Evolutionary conservation across 148 eudicot species (phyloP).

Genomic region (Rhododendron kiyosumense): DNA sequence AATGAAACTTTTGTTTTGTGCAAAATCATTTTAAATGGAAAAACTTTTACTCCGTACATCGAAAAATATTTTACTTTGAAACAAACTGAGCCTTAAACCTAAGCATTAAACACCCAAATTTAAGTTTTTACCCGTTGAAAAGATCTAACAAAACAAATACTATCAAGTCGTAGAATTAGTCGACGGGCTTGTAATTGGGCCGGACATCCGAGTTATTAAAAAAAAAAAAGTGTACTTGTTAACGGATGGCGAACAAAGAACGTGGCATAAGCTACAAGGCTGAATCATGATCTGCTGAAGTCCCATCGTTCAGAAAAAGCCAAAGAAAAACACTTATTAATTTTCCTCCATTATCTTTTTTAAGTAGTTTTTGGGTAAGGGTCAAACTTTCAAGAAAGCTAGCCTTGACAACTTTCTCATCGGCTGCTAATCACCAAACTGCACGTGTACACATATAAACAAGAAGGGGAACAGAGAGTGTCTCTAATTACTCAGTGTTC

Average conservation of each 20-base stretch:
- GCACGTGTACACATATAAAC: too few relatives aligned
- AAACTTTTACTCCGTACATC: too few relatives aligned
- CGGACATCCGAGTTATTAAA: neutral
- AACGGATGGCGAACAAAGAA: neutral
- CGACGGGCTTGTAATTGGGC: neutral
- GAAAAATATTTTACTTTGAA: too few relatives aligned
- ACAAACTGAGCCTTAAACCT: neutral
- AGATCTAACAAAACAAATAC: neutral
- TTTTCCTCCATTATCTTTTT: neutral
- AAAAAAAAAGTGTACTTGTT: neutral
- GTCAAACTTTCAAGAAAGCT: neutral
- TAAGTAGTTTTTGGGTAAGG: neutral
- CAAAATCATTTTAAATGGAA: too few relatives aligned
- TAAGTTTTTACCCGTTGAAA: neutral
- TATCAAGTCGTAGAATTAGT: neutral
- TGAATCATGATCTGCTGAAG: neutral
- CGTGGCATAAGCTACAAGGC: neutral
- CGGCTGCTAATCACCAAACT: neutral
- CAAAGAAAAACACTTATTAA: neutral
- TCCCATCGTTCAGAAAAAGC: neutral
- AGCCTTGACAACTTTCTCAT: neutral
- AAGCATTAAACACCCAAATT: neutral
- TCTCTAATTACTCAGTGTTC: too few relatives aligned
- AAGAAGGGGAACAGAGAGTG: neutral
- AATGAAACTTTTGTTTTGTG: too few relatives aligned